These are phyloP conservation scores for Niveomyces coronatus DNA, from an alignment of 2,329 filamentous ascomycete species.

Conservation along the genomic window DNA sequence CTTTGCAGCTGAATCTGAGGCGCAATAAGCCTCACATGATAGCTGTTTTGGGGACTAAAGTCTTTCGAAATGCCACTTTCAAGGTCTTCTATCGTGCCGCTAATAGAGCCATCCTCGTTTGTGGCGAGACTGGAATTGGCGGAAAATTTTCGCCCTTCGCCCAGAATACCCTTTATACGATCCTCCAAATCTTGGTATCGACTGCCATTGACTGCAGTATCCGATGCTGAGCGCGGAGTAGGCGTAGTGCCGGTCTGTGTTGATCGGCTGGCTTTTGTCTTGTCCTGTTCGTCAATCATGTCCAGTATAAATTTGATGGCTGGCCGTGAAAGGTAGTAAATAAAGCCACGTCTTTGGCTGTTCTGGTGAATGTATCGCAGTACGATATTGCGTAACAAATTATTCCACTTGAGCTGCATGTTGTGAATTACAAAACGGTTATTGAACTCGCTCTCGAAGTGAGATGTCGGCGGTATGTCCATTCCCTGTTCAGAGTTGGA, in stretches of 20 bases:
- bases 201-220: slow-evolving; percentile 37
- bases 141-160: slow-evolving; percentile 75
- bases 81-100: slow-evolving; percentile 49
- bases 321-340: slow-evolving; percentile 92
- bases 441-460: slow-evolving; percentile 90
- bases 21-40: slow-evolving; percentile 88
- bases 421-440: slow-evolving; percentile 99
- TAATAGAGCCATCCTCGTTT: slow-evolving; percentile 22
- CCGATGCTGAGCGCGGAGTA: slow-evolving; percentile 23
- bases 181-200: slow-evolving; percentile 65
- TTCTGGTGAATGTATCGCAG: slow-evolving; percentile 96
- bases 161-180: slow-evolving; percentile 74
- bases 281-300: slow-evolving; percentile 89
- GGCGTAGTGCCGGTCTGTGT: slow-evolving; percentile 20
- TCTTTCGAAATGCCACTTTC: slow-evolving; percentile 73
- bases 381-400: slow-evolving; percentile 88
- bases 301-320: slow-evolving; percentile 98
- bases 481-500: slow-evolving; percentile 32
- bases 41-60: slow-evolving; percentile 85
- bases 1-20: slow-evolving; percentile 97
- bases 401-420: slow-evolving; percentile 97
- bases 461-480: slow-evolving; percentile 60
- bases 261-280: slow-evolving; percentile 42
- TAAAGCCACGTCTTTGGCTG: slow-evolving; percentile 86
- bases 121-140: slow-evolving; percentile 20